Conservation (phyloP, 139 green algal genomes). For the Zygnema circumcarinatum region DNA sequence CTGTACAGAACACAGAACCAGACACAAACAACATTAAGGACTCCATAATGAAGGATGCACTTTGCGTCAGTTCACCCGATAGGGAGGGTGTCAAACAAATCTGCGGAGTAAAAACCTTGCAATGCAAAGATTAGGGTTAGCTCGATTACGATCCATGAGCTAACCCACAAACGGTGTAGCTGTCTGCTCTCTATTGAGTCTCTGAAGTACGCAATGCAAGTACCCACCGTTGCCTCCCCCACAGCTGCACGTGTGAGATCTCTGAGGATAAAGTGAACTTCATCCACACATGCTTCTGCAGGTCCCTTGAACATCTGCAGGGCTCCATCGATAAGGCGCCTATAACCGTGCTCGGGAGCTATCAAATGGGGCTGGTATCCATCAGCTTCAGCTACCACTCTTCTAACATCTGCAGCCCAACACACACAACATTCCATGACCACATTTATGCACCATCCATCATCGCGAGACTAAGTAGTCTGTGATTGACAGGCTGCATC, state of each 20-base stretch:
- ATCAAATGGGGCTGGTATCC: slow-evolving; percentile 97
- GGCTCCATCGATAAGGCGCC: slow-evolving; percentile 81
- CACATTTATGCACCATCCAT: no score
- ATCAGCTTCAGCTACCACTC: slow-evolving; percentile 72
- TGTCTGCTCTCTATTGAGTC: no score
- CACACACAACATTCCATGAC: no score
- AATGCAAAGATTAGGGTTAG: no score
- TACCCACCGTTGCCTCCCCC: slow-evolving; percentile 34
- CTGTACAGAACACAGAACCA: slow-evolving; percentile 12
- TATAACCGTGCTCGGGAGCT: slow-evolving; percentile 93
- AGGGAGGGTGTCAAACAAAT: not conserved
- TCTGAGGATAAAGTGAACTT: slow-evolving; percentile 56
- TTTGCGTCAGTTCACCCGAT: not conserved
- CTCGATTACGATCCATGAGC: no score
- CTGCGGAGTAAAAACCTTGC: no score
- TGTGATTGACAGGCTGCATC: no score
- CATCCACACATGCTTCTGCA: slow-evolving; percentile 48
- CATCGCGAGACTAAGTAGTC: no score
- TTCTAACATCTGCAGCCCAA: slow-evolving; percentile 38
- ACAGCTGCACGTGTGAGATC: slow-evolving; percentile 31
- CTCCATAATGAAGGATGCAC: not conserved
- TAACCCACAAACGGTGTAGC: no score
- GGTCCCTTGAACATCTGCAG: slow-evolving; percentile 60
- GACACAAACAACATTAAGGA: no score
- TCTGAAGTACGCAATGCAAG: no score